Base-by-base conservation (phyloP, 805 yeast genomes). In the Schwanniomyces sp. region DNA sequence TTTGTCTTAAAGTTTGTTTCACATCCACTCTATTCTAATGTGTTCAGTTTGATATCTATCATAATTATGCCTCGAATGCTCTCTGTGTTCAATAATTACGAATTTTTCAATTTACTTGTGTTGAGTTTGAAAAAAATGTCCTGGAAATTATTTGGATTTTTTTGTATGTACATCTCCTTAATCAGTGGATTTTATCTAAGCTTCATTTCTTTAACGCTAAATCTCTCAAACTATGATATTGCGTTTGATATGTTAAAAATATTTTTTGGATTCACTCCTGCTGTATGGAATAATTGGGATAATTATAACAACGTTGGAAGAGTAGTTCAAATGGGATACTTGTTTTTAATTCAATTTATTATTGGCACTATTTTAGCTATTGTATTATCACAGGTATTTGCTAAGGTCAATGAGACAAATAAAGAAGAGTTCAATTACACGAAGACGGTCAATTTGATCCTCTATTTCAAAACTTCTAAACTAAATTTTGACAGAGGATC, bases 181-280 rank as follows among this genome's bases (percentile, higher is more conserved):
- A 75, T 78, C 2, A 67, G 75, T 39, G 85, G 85, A 2, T 80
- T 80, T 54, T 80, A 80, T 69, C 73, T 80, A 21, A 76, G 81
- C 32, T 76, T 80, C 50, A 72, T 80, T 7, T 69, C 78, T 40
- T 65, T 79, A 36, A 79, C 80, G 4, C 56, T 68, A 10, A 74
- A 74, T 43, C 58, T 70, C 32, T 64, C 72, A 43, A 63, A 76
- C 16, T 59, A 64, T 34, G 69, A 74, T 30, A 79, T 80, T 18
- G 76, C 81, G 11, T 79, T 74, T 55, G 80, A 76, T 48, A 68
- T 79, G 69, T 59, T 79, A 40, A 77, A 78, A 57, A 66, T 80
- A 3, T 70, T 80, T 50, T 80, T 79, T 56, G 85, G 85, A 0
- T 80, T 76, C 57, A 80, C 85, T 1, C 84, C 85, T 0, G 78